Conservation (phyloP, 1,284 basidiomycete species). For the Grifola frondosa region DNA sequence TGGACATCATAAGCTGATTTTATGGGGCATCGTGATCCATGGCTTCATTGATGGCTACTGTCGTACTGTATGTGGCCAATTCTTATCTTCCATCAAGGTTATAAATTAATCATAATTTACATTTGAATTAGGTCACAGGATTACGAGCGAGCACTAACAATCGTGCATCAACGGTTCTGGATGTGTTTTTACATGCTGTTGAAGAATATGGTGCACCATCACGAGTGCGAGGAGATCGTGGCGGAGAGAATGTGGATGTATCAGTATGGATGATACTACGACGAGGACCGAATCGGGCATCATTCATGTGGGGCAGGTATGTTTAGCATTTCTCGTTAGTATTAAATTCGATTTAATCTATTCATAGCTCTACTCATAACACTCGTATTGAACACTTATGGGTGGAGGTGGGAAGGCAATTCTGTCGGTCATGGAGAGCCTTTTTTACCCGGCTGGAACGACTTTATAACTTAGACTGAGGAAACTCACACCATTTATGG, state of each 20-base stretch:
- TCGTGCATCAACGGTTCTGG: slow-evolving; percentile 36
- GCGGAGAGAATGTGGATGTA: slow-evolving; percentile 30
- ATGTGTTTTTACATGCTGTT: slow-evolving; percentile 27
- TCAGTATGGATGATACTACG: slow-evolving; percentile 24
- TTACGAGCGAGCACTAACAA: slow-evolving; percentile 40
- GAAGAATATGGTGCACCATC: slow-evolving; percentile 24
- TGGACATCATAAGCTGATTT: slow-evolving; percentile 51
- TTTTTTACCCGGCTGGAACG: slow-evolving; percentile 40
- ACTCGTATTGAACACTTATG: slow-evolving; percentile 35
- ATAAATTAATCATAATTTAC: no score
- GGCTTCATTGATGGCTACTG: slow-evolving; percentile 45
- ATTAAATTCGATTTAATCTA: background rate
- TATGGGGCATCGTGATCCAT: slow-evolving; percentile 52
- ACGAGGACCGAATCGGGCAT: slow-evolving; percentile 23
- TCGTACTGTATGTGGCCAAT: slow-evolving; percentile 29
- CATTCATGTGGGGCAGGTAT: slow-evolving; percentile 32
- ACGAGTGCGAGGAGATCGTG: slow-evolving; percentile 27
- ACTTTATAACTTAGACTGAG: slow-evolving; percentile 33
- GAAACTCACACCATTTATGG: slow-evolving; percentile 40
- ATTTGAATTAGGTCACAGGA: no score
- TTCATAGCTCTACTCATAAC: slow-evolving; percentile 27
- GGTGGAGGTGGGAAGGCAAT: slow-evolving; percentile 42
- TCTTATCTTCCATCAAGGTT: slow-evolving; percentile 12
- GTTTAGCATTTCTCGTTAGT: slow-evolving; percentile 4
- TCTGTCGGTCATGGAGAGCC: slow-evolving; percentile 38